Evolutionary conservation across 805 yeast species (phyloP).

Genomic region (Pichia exigua): DNA sequence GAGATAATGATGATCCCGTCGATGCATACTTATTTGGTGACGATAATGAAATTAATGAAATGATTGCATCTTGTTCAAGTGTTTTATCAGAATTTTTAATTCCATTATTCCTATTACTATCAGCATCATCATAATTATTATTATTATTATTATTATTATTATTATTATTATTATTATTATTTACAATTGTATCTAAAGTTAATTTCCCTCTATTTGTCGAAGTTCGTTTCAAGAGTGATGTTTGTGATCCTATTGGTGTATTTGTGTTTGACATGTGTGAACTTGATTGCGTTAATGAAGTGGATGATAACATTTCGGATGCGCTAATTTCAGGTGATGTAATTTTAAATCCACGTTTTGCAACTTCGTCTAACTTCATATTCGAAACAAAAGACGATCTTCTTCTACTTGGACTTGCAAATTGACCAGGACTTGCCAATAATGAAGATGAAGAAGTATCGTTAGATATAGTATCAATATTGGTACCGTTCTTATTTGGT

Average conservation of each 20-base stretch:
- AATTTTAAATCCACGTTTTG: slow-evolving; percentile 11
- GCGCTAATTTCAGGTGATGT: slow-evolving; percentile 9
- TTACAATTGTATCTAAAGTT: background rate
- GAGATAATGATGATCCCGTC: slow-evolving; percentile 9
- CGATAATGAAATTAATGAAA: slow-evolving; percentile 47
- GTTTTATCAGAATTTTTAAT: slow-evolving; percentile 16
- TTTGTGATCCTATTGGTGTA: background rate
- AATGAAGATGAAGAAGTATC: slow-evolving; percentile 3
- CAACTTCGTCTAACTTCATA: slow-evolving; percentile 25
- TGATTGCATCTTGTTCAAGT: slow-evolving; percentile 48
- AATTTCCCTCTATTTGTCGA: background rate
- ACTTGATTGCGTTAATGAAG: background rate
- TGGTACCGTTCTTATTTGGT: slow-evolving; percentile 10
- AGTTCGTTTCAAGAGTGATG: slow-evolving; percentile 12
- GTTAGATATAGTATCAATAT: background rate
- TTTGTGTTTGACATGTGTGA: background rate
- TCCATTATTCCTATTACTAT: background rate
- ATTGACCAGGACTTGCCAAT: slow-evolving; percentile 2
- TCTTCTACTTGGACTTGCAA: slow-evolving; percentile 3
- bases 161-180: no score
- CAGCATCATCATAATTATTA: no score
- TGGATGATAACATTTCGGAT: background rate
- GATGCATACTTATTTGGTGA: slow-evolving; percentile 33
- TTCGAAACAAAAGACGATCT: slow-evolving; percentile 13
- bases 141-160: no score